Evolutionary conservation across 2,329 filamentous ascomycete species (phyloP).

Genomic region (Huntiella omanensis): DNA sequence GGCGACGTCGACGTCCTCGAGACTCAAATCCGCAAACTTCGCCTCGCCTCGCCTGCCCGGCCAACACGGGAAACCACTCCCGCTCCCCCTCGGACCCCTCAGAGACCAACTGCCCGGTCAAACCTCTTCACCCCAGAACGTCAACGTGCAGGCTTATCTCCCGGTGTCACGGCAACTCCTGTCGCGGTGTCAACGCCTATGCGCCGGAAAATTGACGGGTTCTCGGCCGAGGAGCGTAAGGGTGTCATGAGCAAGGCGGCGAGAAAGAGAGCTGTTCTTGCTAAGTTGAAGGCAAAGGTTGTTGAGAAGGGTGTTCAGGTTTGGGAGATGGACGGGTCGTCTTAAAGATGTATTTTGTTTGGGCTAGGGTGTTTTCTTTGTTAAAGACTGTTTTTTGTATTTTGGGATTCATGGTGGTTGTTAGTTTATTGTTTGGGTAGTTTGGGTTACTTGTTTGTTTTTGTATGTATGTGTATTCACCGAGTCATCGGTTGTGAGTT

Average conservation of each 20-base stretch:
- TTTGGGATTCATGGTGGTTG: background rate
- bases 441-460: background rate
- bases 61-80: slow-evolving; percentile 1
- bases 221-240: slow-evolving; percentile 38
- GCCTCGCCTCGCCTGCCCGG: slow-evolving; percentile 23
- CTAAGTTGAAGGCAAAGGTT: slow-evolving; percentile 30
- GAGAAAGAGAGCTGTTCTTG: slow-evolving; percentile 32
- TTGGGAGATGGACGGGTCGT: slow-evolving; percentile 30
- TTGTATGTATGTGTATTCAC: background rate
- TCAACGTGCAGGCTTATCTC: slow-evolving; percentile 15
- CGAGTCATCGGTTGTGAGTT: background rate
- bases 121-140: slow-evolving; percentile 17
- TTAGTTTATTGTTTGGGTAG: background rate
- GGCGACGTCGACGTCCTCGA: slow-evolving; percentile 84
- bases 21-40: slow-evolving; percentile 60
- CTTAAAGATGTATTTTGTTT: slow-evolving; percentile 16
- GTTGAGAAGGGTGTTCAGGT: slow-evolving; percentile 31
- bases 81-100: slow-evolving; percentile 21
- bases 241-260: slow-evolving; percentile 34
- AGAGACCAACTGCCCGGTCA: slow-evolving; percentile 17
- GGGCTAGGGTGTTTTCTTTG: background rate
- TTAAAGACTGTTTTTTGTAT: slow-evolving; percentile 2
- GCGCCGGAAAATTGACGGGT: slow-evolving; percentile 40
- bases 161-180: slow-evolving; percentile 15
- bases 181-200: background rate